A percentile compares a stretch with the other conserved stretches of the same genome.
Evolutionary conservation across 352 stramenopile genomes (phyloP).

Genomic region (Elongisporangium senticosum): DNA sequence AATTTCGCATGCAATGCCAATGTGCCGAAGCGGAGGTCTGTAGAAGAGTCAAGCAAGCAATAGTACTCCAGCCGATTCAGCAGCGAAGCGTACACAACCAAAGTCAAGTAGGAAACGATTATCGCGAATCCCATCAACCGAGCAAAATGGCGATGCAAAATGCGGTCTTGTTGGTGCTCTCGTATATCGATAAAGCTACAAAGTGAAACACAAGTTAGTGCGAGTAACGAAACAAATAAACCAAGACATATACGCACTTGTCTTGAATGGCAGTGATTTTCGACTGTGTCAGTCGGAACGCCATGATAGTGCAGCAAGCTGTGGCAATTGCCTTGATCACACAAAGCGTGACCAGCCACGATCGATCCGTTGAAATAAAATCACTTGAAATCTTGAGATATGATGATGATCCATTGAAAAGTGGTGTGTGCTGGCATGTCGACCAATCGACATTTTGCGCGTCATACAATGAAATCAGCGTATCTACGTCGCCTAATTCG

Average conservation of each 20-base stretch:
- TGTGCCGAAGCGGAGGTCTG: slow-evolving; percentile 22
- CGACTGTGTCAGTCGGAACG: slow-evolving; percentile 34
- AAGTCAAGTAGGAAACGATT: slow-evolving; percentile 36
- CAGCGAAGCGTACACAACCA: slow-evolving; percentile 53
- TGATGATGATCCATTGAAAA: slow-evolving; percentile 7
- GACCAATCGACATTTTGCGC: slow-evolving; percentile 22
- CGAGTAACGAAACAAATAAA: background rate
- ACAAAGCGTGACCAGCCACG: slow-evolving; percentile 39
- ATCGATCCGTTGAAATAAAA: slow-evolving; percentile 34
- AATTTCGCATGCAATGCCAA: slow-evolving; percentile 31
- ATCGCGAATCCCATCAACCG: slow-evolving; percentile 33
- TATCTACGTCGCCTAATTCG: slow-evolving; percentile 16
- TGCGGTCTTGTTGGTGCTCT: slow-evolving; percentile 52
- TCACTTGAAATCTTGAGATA: slow-evolving; percentile 32
- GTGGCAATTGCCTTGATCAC: slow-evolving; percentile 33
- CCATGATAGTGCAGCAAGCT: slow-evolving; percentile 20
- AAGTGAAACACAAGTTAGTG: slow-evolving; percentile 1
- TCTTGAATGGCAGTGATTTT: slow-evolving; percentile 61
- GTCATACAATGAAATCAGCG: slow-evolving; percentile 30
- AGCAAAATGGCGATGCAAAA: slow-evolving; percentile 32
- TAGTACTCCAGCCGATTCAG: slow-evolving; percentile 53
- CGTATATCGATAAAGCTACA: slow-evolving; percentile 63
- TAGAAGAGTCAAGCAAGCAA: slow-evolving; percentile 27
- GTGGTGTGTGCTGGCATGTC: slow-evolving; percentile 9
- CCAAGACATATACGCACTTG: slow-evolving; percentile 30